phyloP scores from a whole-genome alignment of 2,329 filamentous ascomycete genomes.

The Capronia coronata region DNA sequence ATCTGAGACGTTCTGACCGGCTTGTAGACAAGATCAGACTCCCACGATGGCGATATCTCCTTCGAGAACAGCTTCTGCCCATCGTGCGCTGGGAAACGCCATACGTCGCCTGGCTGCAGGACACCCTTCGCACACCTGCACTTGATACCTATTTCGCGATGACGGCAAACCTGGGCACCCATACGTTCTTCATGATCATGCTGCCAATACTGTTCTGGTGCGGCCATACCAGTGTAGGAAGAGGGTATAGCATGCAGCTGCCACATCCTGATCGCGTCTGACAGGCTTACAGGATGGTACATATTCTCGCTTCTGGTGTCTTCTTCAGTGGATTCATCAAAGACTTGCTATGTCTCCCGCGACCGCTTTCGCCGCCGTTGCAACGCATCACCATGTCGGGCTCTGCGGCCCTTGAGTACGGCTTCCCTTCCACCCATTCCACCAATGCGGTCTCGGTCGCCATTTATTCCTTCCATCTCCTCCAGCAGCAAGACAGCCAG shows the following conservation, averaged over 20 bases:
- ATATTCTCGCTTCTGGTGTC: slow-evolving; percentile 70
- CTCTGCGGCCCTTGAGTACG: slow-evolving; percentile 89
- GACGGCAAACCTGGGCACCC: slow-evolving; percentile 90
- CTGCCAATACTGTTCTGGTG: slow-evolving; percentile 96
- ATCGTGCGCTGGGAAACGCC: slow-evolving; percentile 92
- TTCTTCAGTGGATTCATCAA: slow-evolving; percentile 92
- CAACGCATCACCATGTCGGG: slow-evolving; percentile 97
- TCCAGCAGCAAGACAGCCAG: slow-evolving; percentile 44
- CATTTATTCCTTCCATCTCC: slow-evolving; percentile 68
- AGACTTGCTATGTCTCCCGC: slow-evolving; percentile 84
- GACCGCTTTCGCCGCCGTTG: slow-evolving; percentile 84
- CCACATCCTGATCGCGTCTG: slow-evolving; percentile 13
- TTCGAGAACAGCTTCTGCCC: slow-evolving; percentile 76
- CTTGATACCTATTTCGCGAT: slow-evolving; percentile 96
- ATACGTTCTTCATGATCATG: slow-evolving; percentile 97
- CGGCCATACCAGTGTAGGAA: slow-evolving; percentile 74
- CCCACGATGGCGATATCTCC: slow-evolving; percentile 77
- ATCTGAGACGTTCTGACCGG: slow-evolving; percentile 10
- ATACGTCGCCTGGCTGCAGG: slow-evolving; percentile 81
- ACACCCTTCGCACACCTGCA: slow-evolving; percentile 68
- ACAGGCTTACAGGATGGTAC: slow-evolving; percentile 46
- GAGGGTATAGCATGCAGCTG: too few species aligned
- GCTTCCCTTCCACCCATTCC: slow-evolving; percentile 93
- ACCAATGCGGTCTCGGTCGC: slow-evolving; percentile 95
- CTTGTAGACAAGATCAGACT: slow-evolving; percentile 69